Base-by-base conservation (phyloP, 2,329 filamentous ascomycete genomes). In the Lecanoromycetidae sp. region DNA sequence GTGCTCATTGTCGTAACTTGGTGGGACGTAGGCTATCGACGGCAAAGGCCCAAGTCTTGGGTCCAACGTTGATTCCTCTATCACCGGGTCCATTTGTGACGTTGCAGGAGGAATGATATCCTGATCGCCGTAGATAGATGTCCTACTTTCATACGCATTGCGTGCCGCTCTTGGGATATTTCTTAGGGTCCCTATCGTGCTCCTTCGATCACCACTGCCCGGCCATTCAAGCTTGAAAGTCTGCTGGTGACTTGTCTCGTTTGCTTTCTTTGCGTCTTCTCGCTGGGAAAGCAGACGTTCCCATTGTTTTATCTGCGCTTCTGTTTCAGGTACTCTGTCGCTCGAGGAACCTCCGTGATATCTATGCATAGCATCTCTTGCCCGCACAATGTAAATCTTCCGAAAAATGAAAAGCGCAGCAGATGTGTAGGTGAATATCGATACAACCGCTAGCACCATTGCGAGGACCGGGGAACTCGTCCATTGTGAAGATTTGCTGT, bases 281-380 rank as follows among this genome's bases (percentile, higher is more conserved):
- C 54, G 53, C 19, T 72, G 63, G 0, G 72, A 61, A 13, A 72
- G 63, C 0, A 74, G 61, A 52, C 66, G 61, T n/a, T 69, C 63
- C 65, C 72, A 71, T 51, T 73, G 70, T 53, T 71, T 67, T 25
- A 69, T 67, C 48, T 71, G 67, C 50, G 66, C 60, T 41, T 74
- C 71, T 45, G 72, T 68, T 54, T 74, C 71, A 19, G 63, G 63
- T 45, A 70, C 53, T 25, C 44, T 35, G 15, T 45, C 47, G n/a
- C 44, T 34, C 29, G 53, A 49, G 15, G 46, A 36, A 19, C 44
- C 61, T 17, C 54, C 46, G 19, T 59, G 55, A 10, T 61, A 57
- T 32, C 62, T 57, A 46, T 60, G 60, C 53, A 45, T 57, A n/a
- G 50, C 50, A 22, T 51, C 53, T 12, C 49, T 46, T 17, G 58